Conservation (phyloP, 148 eudicot genomes). For the Linanthus parryae region DNA sequence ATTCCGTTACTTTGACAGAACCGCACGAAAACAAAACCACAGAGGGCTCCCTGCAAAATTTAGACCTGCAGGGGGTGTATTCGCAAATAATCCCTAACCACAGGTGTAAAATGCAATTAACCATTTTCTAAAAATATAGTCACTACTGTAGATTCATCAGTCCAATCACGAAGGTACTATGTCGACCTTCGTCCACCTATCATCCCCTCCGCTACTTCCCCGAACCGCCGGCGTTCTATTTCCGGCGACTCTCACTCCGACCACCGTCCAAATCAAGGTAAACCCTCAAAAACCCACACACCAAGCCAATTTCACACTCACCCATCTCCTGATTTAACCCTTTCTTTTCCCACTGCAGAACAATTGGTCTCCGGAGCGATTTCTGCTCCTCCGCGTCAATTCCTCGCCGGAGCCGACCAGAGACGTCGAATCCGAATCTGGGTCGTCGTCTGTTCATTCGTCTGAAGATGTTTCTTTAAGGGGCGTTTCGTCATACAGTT, state of each 20-base stretch:
- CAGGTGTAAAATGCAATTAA: neutral
- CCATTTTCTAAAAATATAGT: neutral
- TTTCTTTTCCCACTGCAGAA: constrained; percentile 10
- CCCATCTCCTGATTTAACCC: neutral
- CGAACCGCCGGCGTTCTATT: constrained; percentile 4
- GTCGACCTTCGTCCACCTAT: constrained; percentile 19
- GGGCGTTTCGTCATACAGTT: constrained; percentile 58
- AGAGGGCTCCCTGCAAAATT: no score
- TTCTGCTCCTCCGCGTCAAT: constrained; percentile 23
- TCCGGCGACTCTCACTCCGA: constrained; percentile 10
- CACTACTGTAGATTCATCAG: neutral
- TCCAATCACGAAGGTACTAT: constrained; percentile 1
- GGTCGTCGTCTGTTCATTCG: constrained; percentile 4
- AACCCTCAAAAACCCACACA: neutral
- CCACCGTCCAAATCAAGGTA: constrained; percentile 21
- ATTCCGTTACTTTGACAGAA: no score
- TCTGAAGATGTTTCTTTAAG: constrained; percentile 10
- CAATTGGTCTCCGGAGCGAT: constrained; percentile 10
- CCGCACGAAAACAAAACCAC: no score
- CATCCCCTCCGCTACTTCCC: constrained; percentile 14
- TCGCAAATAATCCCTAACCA: no score
- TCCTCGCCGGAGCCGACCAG: constrained; percentile 24
- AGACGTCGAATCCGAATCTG: constrained; percentile 22
- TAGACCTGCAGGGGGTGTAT: neutral
- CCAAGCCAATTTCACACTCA: neutral